phyloP scores from a whole-genome alignment of 1,284 basidiomycete genomes.

The Apiotrichum sp. region DNA sequence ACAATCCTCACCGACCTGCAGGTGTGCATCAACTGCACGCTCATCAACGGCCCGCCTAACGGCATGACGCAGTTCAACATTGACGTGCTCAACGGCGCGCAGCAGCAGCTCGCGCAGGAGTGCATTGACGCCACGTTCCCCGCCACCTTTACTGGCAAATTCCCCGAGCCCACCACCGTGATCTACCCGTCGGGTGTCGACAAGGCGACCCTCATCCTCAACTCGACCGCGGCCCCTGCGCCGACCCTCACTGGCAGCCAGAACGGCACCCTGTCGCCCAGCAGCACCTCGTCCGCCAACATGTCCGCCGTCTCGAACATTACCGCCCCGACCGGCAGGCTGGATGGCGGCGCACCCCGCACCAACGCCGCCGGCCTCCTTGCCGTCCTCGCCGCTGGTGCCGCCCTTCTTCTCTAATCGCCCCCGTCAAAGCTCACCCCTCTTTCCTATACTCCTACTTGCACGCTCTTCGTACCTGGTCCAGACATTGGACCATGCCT shows the following conservation, averaged over 20 bases:
- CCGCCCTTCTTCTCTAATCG: slow-evolving; percentile 1
- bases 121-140: slow-evolving; percentile 6
- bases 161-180: slow-evolving; percentile 4
- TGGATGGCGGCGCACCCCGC: background rate
- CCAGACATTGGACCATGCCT: too few relatives aligned
- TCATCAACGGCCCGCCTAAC: background rate
- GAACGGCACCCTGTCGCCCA: background rate
- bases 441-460: too few relatives aligned
- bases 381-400: background rate
- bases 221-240: background rate
- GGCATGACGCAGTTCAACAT: slow-evolving; percentile 3
- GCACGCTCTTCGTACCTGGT: too few relatives aligned
- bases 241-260: background rate
- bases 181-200: slow-evolving; percentile 7
- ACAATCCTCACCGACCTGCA: slow-evolving; percentile 7
- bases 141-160: slow-evolving; percentile 2
- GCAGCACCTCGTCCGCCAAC: background rate
- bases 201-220: slow-evolving; percentile 2
- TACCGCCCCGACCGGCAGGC: background rate
- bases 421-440: too few relatives aligned
- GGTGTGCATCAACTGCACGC: slow-evolving; percentile 9
- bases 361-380: background rate
- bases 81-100: slow-evolving; percentile 14
- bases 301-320: background rate
- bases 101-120: slow-evolving; percentile 12